Evolutionary conservation across 768 basidiomycete genomes (phyloP).

Genomic region (Suillus clintonianus): DNA sequence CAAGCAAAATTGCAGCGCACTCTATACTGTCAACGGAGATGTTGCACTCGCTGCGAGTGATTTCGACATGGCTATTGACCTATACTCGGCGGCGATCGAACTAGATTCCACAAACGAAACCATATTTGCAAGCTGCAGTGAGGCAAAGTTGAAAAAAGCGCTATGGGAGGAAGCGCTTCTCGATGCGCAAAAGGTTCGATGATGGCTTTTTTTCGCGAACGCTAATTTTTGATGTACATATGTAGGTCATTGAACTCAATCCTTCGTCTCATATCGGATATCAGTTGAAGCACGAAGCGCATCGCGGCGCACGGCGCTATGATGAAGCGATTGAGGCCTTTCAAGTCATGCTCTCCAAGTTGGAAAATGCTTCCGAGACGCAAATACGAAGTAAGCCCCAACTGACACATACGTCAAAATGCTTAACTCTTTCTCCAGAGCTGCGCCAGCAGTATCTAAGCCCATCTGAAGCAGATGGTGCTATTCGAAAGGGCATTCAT

Average conservation of each 20-base stretch:
- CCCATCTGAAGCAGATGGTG: neutral
- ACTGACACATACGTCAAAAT: neutral
- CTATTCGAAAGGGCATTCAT: neutral
- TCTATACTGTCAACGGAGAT: neutral
- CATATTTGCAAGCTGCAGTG: neutral
- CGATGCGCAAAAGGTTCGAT: neutral
- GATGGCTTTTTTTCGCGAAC: neutral
- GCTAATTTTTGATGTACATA: neutral
- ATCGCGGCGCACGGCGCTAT: neutral
- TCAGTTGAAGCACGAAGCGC: neutral
- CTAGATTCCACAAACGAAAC: neutral
- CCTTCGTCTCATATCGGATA: neutral
- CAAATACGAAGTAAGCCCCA: neutral
- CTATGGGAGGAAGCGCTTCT: neutral
- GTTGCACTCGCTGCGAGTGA: neutral
- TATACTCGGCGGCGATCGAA: neutral
- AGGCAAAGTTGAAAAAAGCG: neutral
- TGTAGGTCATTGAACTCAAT: neutral
- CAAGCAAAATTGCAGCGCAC: neutral
- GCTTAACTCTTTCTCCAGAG: neutral
- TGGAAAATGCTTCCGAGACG: neutral
- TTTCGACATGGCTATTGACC: neutral
- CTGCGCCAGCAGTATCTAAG: neutral
- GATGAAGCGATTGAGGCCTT: neutral
- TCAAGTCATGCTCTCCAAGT: neutral